Evolutionary conservation across 176 grass and related monocot genomes (phyloP), one percentile per base, ranked within the genome.

Genomic region (Tillandsia leiboldiana): DNA sequence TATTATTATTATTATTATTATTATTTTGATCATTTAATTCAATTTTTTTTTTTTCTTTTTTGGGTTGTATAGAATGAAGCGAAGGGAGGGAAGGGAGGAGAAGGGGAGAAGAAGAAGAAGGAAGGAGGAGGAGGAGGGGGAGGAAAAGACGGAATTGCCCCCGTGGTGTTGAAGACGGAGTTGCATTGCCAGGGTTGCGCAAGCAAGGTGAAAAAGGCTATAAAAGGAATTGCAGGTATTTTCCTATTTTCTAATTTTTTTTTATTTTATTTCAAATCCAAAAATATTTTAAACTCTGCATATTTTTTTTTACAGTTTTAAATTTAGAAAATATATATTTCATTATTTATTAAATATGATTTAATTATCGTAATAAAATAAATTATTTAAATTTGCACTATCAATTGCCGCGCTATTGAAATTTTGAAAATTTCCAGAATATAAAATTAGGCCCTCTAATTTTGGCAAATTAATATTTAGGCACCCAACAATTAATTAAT

Each of bases 141-240:
- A 12, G 63, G 67, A 53, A 68, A 62, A 76, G 77, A 63, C 71
- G 75, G 70, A 66, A 6, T 23, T 1, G 58, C 51, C 4, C 65
- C 26, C 47, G 70, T 91, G 53, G 83, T 87, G 53, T 65, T 91
- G 8, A 73, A 83, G 29, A 70, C 83, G 49, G 77, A 86, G 26
- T 73, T 90, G 80, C 87, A 90, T 57, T 90, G 87, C 83, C 73
- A 87, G 66, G 88, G 88, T 47, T 91, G 88, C 78, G 81, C 73
- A 3, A 76, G 66, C 53, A 90, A 90, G 80, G 72, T 86, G 12
- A 70, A 74, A 58, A 72, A 69, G 61, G 71, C 73, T 51, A 73
- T 90, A 68, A 86, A 47, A 70, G 33, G 28, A 8, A 49, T 79
- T 4, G 50, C 71, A 80, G 87, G 87, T 89, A 58, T 11, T 9